Conservation (phyloP, 257 asterid genomes). For the Jacaranda mimosifolia region DNA sequence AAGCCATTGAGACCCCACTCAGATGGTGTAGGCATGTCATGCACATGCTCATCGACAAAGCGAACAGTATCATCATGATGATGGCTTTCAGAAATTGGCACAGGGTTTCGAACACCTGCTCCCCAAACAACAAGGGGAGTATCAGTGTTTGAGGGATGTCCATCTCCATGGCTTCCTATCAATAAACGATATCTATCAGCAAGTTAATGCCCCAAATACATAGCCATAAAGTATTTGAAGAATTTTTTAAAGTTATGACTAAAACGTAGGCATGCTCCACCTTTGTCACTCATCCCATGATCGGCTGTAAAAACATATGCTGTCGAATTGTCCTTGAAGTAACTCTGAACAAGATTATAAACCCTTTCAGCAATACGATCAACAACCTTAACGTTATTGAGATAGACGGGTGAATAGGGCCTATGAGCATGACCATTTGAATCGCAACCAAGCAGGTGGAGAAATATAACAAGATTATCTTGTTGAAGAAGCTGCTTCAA, state of each 20-base stretch:
- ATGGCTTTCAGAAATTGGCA: constrained; percentile 51
- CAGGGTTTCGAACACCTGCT: constrained; percentile 78
- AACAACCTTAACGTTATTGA: constrained; percentile 97
- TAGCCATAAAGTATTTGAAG: not conserved
- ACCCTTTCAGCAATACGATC: constrained; percentile 94
- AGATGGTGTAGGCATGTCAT: constrained; percentile 84
- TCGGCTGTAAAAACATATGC: constrained; percentile 95
- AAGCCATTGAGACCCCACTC: constrained; percentile 94
- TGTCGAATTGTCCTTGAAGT: constrained; percentile 86
- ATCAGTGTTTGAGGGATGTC: constrained; percentile 94
- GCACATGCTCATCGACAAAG: constrained; percentile 89
- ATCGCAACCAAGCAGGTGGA: constrained; percentile 97
- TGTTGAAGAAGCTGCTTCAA: constrained; percentile 85
- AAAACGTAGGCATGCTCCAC: constrained; percentile 46
- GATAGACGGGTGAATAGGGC: constrained; percentile 91
- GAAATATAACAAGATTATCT: constrained; percentile 83
- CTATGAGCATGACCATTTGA: constrained; percentile 99
- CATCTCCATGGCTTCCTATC: constrained; percentile 98
- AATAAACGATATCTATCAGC: constrained; percentile 36
- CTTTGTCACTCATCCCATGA: constrained; percentile 99
- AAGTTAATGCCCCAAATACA: constrained; percentile 12
- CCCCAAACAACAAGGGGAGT: constrained; percentile 99
- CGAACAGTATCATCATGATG: constrained; percentile 56
- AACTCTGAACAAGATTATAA: constrained; percentile 86
- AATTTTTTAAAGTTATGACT: constrained; percentile 16